Evolutionary conservation across 441 rosid genomes (phyloP), one percentile per base, ranked within the genome.

Genomic region (Pelargonium australe): DNA sequence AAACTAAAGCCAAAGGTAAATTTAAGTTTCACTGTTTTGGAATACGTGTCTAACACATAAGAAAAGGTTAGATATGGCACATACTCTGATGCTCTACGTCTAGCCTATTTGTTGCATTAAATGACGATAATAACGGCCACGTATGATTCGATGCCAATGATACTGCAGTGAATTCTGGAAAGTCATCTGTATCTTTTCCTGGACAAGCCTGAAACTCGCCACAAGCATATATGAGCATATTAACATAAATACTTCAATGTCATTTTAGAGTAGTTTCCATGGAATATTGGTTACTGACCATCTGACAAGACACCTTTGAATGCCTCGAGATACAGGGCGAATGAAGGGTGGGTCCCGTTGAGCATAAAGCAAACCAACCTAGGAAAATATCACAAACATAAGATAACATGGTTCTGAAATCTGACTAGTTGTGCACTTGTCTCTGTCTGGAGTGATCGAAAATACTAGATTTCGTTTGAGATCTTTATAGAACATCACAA

Each of bases 51-150:
- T n/a, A 47, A 11, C 53, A 12, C 53, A 47, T 0, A 47, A 9
- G 14, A 51, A 51, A 4, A 13, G 58, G 58, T 51, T 51, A 51
- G n/a, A 51, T 51, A 51, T n/a, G 58, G 6, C 16, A 51, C 75
- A 11, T 76, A 73, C 77, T 65, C 25, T 34, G 34, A 65, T 65
- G 66, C 66, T 73, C 71, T 75, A 68, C 70, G 78, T 85, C 47
- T 81, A 85, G 77, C 91, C 87, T 68, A 70, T 82, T 83, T 89
- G 86, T 72, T 82, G 83, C 97, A 95, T 87, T 87, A 92, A 81
- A 72, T 92, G 99, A 55, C 92, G 96, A 80, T 95, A 95, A 78
- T 85, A 83, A 72, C 99, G 96, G 63, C 96, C 95, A 3, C 96
- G 88, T 41, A 95, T 75, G 53, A 82, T 40, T 73, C 90, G 80